phyloP scores from a whole-genome alignment of 2,329 filamentous ascomycete genomes.

The Erysiphe pulchra region DNA sequence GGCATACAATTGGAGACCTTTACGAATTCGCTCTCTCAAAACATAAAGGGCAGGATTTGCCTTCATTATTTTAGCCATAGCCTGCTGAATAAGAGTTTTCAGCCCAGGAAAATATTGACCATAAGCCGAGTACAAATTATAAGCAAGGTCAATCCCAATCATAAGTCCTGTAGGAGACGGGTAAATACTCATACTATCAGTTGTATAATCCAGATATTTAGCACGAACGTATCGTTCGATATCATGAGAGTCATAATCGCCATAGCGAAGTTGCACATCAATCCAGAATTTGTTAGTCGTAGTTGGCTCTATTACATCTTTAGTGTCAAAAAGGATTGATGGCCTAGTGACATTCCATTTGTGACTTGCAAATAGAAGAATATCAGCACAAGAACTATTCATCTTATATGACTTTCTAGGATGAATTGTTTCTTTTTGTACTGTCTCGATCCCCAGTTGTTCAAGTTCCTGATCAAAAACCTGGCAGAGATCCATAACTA shows the following conservation, averaged over 20 bases:
- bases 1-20: slow-evolving; percentile 91
- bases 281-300: slow-evolving; percentile 99
- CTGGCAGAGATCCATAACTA: slow-evolving; percentile 97
- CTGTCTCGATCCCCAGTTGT: slow-evolving; percentile 83
- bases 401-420: slow-evolving; percentile 99
- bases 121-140: slow-evolving; percentile 95
- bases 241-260: slow-evolving; percentile 96
- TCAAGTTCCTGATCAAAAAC: slow-evolving; percentile 96
- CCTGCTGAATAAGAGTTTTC: slow-evolving; percentile 85
- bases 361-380: slow-evolving; percentile 85
- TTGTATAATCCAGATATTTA: slow-evolving; percentile 97
- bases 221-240: slow-evolving; percentile 94
- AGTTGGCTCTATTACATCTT: slow-evolving; percentile 78
- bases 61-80: slow-evolving; percentile 99
- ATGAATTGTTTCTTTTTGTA: slow-evolving; percentile 98
- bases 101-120: slow-evolving; percentile 96
- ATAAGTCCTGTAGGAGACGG: slow-evolving; percentile 90
- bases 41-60: slow-evolving; percentile 94
- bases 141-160: slow-evolving; percentile 92
- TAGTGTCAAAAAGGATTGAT: slow-evolving; percentile 82
- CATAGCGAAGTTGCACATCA: slow-evolving; percentile 86
- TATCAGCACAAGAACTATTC: slow-evolving; percentile 98
- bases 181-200: slow-evolving; percentile 96
- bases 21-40: slow-evolving; percentile 86
- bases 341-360: slow-evolving; percentile 97